Evolutionary conservation across 306 rosid genomes (phyloP).

Genomic region (Pyrus bretschneideri): DNA sequence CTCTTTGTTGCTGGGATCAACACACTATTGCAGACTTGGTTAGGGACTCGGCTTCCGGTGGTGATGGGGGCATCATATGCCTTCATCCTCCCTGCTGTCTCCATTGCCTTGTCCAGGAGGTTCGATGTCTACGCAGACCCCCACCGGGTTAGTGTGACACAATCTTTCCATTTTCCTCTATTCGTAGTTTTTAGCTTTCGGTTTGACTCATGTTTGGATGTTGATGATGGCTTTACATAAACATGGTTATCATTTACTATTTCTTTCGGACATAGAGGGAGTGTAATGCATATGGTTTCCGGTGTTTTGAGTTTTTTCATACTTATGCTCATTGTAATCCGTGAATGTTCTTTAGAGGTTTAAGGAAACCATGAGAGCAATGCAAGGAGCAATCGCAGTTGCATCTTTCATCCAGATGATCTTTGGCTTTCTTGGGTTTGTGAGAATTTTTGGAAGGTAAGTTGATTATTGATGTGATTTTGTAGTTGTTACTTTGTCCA

Average conservation of each 20-base stretch:
- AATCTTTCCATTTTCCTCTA: not conserved
- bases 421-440: conserved; percentile 70
- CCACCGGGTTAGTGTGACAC: conserved; percentile 45
- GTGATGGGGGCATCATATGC: conserved; percentile 77
- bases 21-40: conserved; percentile 61
- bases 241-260: not conserved
- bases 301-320: conserved; percentile 4
- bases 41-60: conserved; percentile 78
- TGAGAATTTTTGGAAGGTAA: conserved; percentile 74
- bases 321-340: conserved; percentile 9
- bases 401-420: conserved; percentile 62
- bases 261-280: not conserved
- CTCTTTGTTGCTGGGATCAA: conserved; percentile 74
- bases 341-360: conserved; percentile 49
- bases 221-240: not conserved
- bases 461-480: conserved; percentile 7
- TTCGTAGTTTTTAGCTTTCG: not conserved
- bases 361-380: conserved; percentile 52
- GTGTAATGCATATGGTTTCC: not conserved
- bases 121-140: conserved; percentile 40
- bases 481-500: conserved; percentile 4
- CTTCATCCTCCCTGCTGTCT: conserved; percentile 48
- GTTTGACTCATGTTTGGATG: not conserved
- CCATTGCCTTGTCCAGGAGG: conserved; percentile 50
- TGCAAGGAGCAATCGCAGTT: conserved; percentile 69